phyloP scores from a whole-genome alignment of 1,284 basidiomycete genomes.

The Trametes sp. region DNA sequence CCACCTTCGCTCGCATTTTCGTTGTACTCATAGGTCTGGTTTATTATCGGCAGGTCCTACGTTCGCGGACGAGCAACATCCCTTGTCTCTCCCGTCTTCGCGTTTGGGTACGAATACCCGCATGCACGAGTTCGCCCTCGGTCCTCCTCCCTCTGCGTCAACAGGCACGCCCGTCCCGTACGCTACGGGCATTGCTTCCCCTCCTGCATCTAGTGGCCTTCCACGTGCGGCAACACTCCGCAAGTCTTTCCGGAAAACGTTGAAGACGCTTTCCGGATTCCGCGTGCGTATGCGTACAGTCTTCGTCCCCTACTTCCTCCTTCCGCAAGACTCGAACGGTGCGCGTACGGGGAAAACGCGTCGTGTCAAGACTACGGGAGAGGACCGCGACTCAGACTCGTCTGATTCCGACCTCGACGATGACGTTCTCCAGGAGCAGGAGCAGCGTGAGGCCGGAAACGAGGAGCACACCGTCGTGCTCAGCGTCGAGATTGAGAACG shows the following conservation, averaged over 20 bases:
- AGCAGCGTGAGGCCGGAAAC: slow-evolving; percentile 70
- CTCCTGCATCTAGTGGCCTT: slow-evolving; percentile 25
- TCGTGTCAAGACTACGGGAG: neutral
- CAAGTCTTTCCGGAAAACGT: slow-evolving; percentile 84
- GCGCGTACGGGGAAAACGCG: slow-evolving; percentile 21
- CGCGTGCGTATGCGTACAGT: slow-evolving; percentile 89
- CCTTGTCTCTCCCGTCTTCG: slow-evolving; percentile 64
- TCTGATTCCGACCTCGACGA: slow-evolving; percentile 48
- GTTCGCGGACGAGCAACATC: slow-evolving; percentile 47
- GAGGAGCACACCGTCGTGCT: slow-evolving; percentile 86
- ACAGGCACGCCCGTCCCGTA: slow-evolving; percentile 50
- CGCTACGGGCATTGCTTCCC: slow-evolving; percentile 44
- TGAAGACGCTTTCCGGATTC: slow-evolving; percentile 82
- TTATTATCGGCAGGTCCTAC: slow-evolving; percentile 61
- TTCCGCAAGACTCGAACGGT: slow-evolving; percentile 45
- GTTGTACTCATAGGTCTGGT: no score
- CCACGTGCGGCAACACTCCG: slow-evolving; percentile 64
- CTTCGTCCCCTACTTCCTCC: slow-evolving; percentile 81
- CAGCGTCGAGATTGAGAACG: slow-evolving; percentile 87
- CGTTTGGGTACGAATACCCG: slow-evolving; percentile 71
- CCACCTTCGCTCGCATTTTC: no score
- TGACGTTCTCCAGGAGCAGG: slow-evolving; percentile 58
- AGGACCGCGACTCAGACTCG: slow-evolving; percentile 27
- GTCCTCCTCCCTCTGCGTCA: slow-evolving; percentile 52
- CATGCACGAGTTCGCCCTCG: slow-evolving; percentile 67